Evolutionary conservation across 495 filamentous ascomycete species (phyloP).

Genomic region (Eremomyces bilateralis): DNA sequence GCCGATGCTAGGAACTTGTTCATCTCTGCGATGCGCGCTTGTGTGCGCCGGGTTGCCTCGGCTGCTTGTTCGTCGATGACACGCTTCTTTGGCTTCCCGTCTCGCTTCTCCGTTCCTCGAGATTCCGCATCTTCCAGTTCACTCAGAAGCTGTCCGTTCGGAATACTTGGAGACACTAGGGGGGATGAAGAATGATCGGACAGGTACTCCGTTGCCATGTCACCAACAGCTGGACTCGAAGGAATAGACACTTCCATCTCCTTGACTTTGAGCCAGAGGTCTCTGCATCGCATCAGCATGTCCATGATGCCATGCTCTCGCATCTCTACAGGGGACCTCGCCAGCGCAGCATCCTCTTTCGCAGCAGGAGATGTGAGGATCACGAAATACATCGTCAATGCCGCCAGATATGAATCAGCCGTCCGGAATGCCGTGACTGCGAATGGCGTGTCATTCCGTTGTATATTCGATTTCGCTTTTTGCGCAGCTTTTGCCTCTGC

Average conservation of each 20-base stretch:
- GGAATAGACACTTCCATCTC: constrained; percentile 22
- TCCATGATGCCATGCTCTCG: constrained; percentile 80
- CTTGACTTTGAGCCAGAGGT: constrained; percentile 61
- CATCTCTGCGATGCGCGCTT: constrained; percentile 52
- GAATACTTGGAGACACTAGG: background rate
- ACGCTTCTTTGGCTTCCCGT: constrained; percentile 21
- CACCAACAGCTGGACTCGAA: constrained; percentile 17
- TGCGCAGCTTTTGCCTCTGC: no score
- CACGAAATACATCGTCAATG: constrained; percentile 83
- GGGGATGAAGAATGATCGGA: no score
- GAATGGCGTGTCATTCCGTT: no score
- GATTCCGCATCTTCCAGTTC: background rate
- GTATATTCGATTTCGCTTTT: no score
- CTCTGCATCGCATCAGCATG: constrained; percentile 53
- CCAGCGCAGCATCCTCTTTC: constrained; percentile 22
- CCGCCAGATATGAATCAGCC: constrained; percentile 61
- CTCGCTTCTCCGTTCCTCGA: constrained; percentile 18
- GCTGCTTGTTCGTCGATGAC: constrained; percentile 29
- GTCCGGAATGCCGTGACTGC: constrained; percentile 27
- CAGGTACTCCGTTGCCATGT: no score
- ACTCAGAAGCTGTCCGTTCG: background rate
- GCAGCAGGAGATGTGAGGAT: constrained; percentile 55
- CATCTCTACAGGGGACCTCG: constrained; percentile 41
- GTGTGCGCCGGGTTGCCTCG: constrained; percentile 28
- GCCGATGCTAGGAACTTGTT: constrained; percentile 14